phyloP scores from a whole-genome alignment of 2,329 filamentous ascomycete species.

The Cladosporium sphaerospermum region DNA sequence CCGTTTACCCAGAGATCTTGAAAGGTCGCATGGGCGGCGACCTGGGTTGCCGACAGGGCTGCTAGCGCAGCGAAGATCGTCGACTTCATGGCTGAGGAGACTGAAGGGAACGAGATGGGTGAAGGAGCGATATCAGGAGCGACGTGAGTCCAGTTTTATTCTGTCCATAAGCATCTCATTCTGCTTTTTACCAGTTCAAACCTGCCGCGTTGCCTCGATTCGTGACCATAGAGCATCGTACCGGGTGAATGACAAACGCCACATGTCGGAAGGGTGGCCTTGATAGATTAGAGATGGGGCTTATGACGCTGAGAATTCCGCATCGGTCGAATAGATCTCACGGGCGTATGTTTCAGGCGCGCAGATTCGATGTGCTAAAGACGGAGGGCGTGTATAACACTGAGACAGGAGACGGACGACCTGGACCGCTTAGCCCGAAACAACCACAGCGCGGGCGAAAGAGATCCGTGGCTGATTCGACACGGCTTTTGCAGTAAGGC shows the following conservation, averaged over 20 bases:
- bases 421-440: not conserved
- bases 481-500: too few species aligned
- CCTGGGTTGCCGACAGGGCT: conserved; percentile 1
- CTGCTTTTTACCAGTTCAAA: not conserved
- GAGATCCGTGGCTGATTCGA: too few species aligned
- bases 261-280: not conserved
- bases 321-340: too few species aligned
- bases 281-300: too few species aligned
- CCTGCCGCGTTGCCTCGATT: not conserved
- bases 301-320: too few species aligned
- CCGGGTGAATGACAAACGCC: not conserved
- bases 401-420: not conserved
- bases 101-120: not conserved
- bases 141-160: not conserved
- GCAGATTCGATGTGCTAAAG: not conserved
- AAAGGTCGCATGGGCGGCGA: conserved; percentile 43
- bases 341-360: not conserved
- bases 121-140: not conserved
- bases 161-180: not conserved
- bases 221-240: not conserved
- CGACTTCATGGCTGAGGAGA: conserved; percentile 1
- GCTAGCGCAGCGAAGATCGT: conserved; percentile 2
- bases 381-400: not conserved
- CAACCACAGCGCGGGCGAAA: not conserved
- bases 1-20: conserved; percentile 47